Base-by-base conservation (phyloP, 495 filamentous ascomycete genomes). In the Aspergillus wentii region DNA sequence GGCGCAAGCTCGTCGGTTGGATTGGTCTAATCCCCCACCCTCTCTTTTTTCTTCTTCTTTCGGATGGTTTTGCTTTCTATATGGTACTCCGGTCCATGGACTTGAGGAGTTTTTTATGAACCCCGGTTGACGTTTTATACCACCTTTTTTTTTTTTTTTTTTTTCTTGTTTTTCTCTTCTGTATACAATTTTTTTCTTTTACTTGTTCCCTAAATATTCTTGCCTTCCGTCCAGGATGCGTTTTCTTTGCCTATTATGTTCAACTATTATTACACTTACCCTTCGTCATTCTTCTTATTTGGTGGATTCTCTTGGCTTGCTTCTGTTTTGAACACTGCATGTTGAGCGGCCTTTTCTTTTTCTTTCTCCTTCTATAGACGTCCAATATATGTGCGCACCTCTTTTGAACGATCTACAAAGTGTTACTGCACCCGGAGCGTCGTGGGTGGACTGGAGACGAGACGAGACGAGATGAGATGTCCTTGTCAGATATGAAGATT, bases 131-230 rank as follows among this genome's bases (percentile, higher is more conserved):
- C 25, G 23, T 41, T 44, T n/a, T 44, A 47, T 47, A 43, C 50
- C 46, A 44, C 33, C 29, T 40, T 45, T 1, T 31, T 45, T 18
- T 10, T 17, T 40, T 30, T 19, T 30, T 41, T 45, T 35, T 21
- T 41, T 22, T 9, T 42, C 16, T 42, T 28, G 14, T 17, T 28
- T 34, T 46, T 26, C 41, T 38, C 46, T 40, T 35, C 17, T 57
- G 45, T 41, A 37, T 49, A 51, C 49, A 44, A 49, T 46, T 46
- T 41, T 48, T 15, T 30, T 35, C 13, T 30, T 38, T 48, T 35
- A 35, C 52, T 38, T 39, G 21, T 38, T 40, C 32, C 33, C 41
- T 44, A 38, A 40, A 40, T 43, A 20, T 40, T 46, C 31, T 38
- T 28, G 22, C 19, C 30, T 28, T 41, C 31, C 17, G 15, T 29